Evolutionary conservation across 805 yeast genomes (phyloP), one percentile per base, ranked within the genome.

Genomic region (Ogataea kodamae): DNA sequence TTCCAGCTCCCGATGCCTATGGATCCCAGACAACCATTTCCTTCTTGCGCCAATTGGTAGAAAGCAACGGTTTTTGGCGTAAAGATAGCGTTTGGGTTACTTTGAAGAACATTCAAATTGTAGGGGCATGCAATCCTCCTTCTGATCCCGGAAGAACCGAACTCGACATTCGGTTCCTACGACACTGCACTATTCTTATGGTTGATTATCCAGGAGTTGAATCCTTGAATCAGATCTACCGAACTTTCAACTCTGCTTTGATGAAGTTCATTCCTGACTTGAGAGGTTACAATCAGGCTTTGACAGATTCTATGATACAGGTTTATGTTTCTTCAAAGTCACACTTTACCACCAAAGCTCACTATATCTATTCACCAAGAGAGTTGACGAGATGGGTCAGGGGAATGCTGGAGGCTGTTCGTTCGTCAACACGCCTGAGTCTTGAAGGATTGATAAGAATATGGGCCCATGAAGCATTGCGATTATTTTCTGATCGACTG

Each of bases 111-210:
- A 66, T 90, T 17, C 94, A 83, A 50, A 69, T 90, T 60, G 92
- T 88, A n/a, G 97, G 94, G 6, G 97, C 97, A 0, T 90, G 97
- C 55, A 90, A 90, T 50, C 92, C 96, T 1, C 80, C 96, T 0
- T 68, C 78, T 1, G 94, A 84, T 56, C 74, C 77, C 3, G 96
- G 96, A 0, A 68, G 97, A 40, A 62, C 70, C 8, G 54, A 52
- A 3, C 51, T 90, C 14, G 63, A 77, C 1, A 50, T 63, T 7
- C 61, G 96, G 25, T 80, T 89, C 46, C 56, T 83, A 28, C 66
- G 94, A 5, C 89, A 80, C 48, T 65, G 74, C 3, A 59, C 81
- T 1, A 64, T 86, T 5, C 45, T 90, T 0, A 72, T 76, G 73
- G 82, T 89, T 4, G 95, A 81, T 42, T 81, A 89, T 50, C 97